Percentiles rank a stretch among this genome's conserved stretches.
Evolutionary conservation across 371 early-diverging fungal genomes (phyloP).

Genomic region (Entomophthora muscae): DNA sequence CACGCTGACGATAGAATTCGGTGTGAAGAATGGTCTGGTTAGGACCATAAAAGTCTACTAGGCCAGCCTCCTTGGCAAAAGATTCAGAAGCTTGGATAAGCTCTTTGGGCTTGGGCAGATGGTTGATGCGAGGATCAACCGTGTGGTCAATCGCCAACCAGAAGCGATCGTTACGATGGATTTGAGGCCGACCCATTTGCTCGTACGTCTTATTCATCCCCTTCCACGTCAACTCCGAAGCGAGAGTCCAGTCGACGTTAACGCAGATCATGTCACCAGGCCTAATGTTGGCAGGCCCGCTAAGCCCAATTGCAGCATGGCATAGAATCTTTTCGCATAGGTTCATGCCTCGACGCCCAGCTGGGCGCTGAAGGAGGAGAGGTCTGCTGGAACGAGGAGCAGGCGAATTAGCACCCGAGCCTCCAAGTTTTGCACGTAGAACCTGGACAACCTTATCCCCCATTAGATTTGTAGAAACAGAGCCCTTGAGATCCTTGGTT

Average conservation of each 20-base stretch:
- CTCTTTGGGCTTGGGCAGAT: slow-evolving; percentile 41
- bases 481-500: slow-evolving; percentile 80
- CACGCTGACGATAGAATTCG: slow-evolving; percentile 62
- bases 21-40: slow-evolving; percentile 65
- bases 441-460: slow-evolving; percentile 76
- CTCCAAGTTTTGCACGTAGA: slow-evolving; percentile 17
- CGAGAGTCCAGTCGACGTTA: slow-evolving; percentile 59
- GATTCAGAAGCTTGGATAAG: slow-evolving; percentile 39
- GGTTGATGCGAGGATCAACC: slow-evolving; percentile 53
- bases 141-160: slow-evolving; percentile 70
- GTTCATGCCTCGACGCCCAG: slow-evolving; percentile 43
- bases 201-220: slow-evolving; percentile 72
- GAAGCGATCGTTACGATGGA: slow-evolving; percentile 60
- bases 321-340: slow-evolving; percentile 53
- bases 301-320: slow-evolving; percentile 47
- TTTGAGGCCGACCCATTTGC: slow-evolving; percentile 45
- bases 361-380: slow-evolving; percentile 21
- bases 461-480: slow-evolving; percentile 58
- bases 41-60: slow-evolving; percentile 49
- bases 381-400: slow-evolving; percentile 13
- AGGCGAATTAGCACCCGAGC: slow-evolving; percentile 22
- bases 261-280: slow-evolving; percentile 70
- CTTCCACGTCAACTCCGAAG: slow-evolving; percentile 64
- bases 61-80: slow-evolving; percentile 49
- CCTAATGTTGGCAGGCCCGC: slow-evolving; percentile 33